Conservation (phyloP, 805 yeast genomes). For the Scheffersomyces stipitis region DNA sequence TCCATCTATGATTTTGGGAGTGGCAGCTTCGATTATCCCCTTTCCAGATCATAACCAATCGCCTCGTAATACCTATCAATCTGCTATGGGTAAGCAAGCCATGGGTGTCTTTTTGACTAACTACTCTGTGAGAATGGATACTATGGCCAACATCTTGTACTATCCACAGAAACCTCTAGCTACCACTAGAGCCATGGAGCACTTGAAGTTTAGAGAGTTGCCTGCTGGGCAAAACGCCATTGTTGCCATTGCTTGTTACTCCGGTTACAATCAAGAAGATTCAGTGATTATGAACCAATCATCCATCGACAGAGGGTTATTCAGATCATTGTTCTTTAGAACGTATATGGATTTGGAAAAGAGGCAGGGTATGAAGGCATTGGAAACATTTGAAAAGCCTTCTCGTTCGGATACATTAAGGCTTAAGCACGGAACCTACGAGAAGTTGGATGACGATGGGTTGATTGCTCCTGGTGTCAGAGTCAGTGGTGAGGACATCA, state of each 20-base stretch:
- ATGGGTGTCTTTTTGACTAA: slow-evolving; percentile 98
- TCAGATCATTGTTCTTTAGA: slow-evolving; percentile 93
- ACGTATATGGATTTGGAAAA: slow-evolving; percentile 99
- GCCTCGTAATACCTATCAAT: slow-evolving; percentile 98
- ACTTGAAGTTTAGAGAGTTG: slow-evolving; percentile 91
- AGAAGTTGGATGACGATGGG: slow-evolving; percentile 97
- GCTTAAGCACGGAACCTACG: slow-evolving; percentile 97
- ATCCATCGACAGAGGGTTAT: slow-evolving; percentile 93
- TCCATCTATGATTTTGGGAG: slow-evolving; percentile 98
- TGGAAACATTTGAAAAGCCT: slow-evolving; percentile 97
- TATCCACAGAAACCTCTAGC: slow-evolving; percentile 98
- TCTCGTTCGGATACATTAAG: slow-evolving; percentile 91
- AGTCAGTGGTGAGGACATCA: slow-evolving; percentile 98
- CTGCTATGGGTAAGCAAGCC: slow-evolving; percentile 99
- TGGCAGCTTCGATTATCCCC: slow-evolving; percentile 97
- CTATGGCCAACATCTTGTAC: slow-evolving; percentile 96
- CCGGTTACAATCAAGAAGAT: slow-evolving; percentile 99
- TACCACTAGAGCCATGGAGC: slow-evolving; percentile 97
- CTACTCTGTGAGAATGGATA: slow-evolving; percentile 96
- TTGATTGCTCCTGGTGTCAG: slow-evolving; percentile 97
- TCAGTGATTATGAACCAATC: slow-evolving; percentile 99
- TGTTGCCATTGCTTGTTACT: slow-evolving; percentile 97
- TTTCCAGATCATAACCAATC: slow-evolving; percentile 99
- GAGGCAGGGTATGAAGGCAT: slow-evolving; percentile 97
- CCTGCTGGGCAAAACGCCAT: slow-evolving; percentile 99